These are phyloP conservation scores for Barbarea vulgaris DNA, from an alignment of 345 rosid genomes.

Conservation along the genomic window DNA sequence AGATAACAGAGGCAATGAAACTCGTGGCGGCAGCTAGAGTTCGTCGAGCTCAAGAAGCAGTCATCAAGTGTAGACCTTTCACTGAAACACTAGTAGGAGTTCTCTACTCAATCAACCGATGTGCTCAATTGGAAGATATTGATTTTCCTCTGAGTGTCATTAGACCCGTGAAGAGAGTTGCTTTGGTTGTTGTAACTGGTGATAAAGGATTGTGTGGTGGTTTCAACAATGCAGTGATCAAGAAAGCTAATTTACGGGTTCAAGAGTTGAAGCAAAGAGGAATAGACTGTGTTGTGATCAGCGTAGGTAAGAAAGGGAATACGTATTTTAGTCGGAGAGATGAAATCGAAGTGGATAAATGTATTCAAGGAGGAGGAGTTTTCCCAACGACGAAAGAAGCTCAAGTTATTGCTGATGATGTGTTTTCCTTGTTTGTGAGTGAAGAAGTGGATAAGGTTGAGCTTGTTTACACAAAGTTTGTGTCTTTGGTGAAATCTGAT, in stretches of 20 bases:
- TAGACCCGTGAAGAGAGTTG: conserved; percentile 80
- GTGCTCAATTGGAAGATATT: conserved; percentile 59
- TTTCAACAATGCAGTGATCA: conserved; percentile 69
- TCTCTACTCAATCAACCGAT: conserved; percentile 54
- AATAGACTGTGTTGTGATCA: conserved; percentile 61
- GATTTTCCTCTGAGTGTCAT: conserved; percentile 68
- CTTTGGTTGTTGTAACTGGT: conserved; percentile 61
- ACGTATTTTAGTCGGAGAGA: conserved; percentile 64
- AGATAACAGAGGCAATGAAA: conserved; percentile 86
- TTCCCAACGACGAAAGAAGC: conserved; percentile 84
- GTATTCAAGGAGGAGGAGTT: conserved; percentile 53
- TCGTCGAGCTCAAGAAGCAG: conserved; percentile 89
- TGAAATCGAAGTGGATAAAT: conserved; percentile 49
- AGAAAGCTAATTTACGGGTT: conserved; percentile 58
- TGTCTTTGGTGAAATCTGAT: conserved; percentile 73
- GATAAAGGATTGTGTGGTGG: conserved; percentile 89
- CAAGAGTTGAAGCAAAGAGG: conserved; percentile 62
- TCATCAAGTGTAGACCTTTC: conserved; percentile 74
- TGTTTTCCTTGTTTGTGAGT: conserved; percentile 68
- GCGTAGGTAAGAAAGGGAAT: conserved; percentile 87
- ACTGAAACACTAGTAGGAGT: conserved; percentile 59
- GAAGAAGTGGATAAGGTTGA: conserved; percentile 92
- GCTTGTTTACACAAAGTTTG: conserved; percentile 79
- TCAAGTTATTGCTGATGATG: conserved; percentile 77
- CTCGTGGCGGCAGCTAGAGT: conserved; percentile 82